phyloP scores from a whole-genome alignment of 2,329 filamentous ascomycete genomes.

The Diplodia corticola region DNA sequence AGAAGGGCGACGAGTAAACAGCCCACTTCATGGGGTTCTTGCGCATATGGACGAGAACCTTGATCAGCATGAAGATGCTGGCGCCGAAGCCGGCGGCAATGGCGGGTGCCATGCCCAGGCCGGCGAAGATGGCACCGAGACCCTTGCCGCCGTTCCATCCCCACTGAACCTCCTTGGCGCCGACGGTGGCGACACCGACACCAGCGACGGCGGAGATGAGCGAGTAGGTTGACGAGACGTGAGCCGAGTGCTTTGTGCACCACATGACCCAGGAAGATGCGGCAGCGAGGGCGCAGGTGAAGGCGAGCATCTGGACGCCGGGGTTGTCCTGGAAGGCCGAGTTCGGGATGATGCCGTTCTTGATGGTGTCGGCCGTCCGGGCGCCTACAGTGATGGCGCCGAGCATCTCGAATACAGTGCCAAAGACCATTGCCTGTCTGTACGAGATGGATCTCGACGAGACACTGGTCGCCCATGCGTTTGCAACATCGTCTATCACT shows the following conservation, averaged over 20 bases:
- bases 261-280: conserved; percentile 77
- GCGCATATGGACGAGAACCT: conserved; percentile 68
- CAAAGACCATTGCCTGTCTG: conserved; percentile 58
- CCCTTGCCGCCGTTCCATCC: conserved; percentile 65
- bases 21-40: conserved; percentile 72
- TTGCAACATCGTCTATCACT: conserved; percentile 74
- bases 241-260: conserved; percentile 72
- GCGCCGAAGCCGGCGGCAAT: conserved; percentile 67
- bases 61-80: conserved; percentile 72
- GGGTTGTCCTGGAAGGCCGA: conserved; percentile 44
- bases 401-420: conserved; percentile 50
- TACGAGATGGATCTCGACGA: conserved; percentile 76
- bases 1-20: conserved; percentile 71
- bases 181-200: conserved; percentile 57
- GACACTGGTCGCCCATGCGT: conserved; percentile 78
- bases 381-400: conserved; percentile 48
- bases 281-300: conserved; percentile 61
- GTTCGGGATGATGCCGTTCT: conserved; percentile 63
- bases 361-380: conserved; percentile 71
- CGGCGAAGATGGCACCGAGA: conserved; percentile 62
- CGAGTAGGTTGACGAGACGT: conserved; percentile 60
- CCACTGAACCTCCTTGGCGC: conserved; percentile 58
- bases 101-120: conserved; percentile 68
- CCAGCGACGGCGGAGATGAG: conserved; percentile 52
- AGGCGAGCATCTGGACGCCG: conserved; percentile 53